Percentiles rank a stretch among this genome's conserved stretches.
These are phyloP conservation scores for Teunomyces pallodes DNA, from an alignment of 805 yeast species.

Conservation along the genomic window DNA sequence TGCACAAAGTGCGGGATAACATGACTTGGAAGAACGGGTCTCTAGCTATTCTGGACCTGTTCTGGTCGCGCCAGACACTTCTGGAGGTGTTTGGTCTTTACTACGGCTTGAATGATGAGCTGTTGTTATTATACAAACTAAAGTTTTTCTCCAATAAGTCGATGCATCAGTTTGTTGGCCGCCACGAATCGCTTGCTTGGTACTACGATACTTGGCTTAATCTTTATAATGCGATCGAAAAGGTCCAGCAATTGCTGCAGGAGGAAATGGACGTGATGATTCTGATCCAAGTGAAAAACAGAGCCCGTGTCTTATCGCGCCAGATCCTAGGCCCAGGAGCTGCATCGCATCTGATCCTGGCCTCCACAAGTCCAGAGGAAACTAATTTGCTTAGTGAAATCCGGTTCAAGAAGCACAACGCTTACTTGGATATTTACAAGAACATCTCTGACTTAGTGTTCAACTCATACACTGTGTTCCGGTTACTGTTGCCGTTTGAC, in stretches of 20 bases:
- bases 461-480: slow-evolving; percentile 41
- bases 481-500: slow-evolving; percentile 32
- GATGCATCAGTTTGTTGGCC: slow-evolving; percentile 37
- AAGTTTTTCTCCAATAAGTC: slow-evolving; percentile 34
- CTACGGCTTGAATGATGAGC: slow-evolving; percentile 66
- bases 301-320: slow-evolving; percentile 45
- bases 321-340: slow-evolving; percentile 20
- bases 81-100: slow-evolving; percentile 56
- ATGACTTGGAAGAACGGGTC: slow-evolving; percentile 9
- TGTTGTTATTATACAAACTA: slow-evolving; percentile 53
- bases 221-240: slow-evolving; percentile 48
- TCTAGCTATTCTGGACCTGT: slow-evolving; percentile 4
- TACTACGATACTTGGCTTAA: slow-evolving; percentile 60
- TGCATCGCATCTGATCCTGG: slow-evolving; percentile 5
- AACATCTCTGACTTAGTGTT: slow-evolving; percentile 38
- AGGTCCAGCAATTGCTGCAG: slow-evolving; percentile 40
- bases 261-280: slow-evolving; percentile 54
- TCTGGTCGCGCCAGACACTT: slow-evolving; percentile 44
- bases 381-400: slow-evolving; percentile 26
- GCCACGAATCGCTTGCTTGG: slow-evolving; percentile 70
- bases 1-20: slow-evolving; percentile 24
- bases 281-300: slow-evolving; percentile 59
- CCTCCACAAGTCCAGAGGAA: slow-evolving; percentile 16
- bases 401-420: slow-evolving; percentile 35
- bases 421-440: slow-evolving; percentile 39